Evolutionary conservation across 1,139 yeast species (phyloP).

Genomic region (Magnusiomyces clavatus): DNA sequence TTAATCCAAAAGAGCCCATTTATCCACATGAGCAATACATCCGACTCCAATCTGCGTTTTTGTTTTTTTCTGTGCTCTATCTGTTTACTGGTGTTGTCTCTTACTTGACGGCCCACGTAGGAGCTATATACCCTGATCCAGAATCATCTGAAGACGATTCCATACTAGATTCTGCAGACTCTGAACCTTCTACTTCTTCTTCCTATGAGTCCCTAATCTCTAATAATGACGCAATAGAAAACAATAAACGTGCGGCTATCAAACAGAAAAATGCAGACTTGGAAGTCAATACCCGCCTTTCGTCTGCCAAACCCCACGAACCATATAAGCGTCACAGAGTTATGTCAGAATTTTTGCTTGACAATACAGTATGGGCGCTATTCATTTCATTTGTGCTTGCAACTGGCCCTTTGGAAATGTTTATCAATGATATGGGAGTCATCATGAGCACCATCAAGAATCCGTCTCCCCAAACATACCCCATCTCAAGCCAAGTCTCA

Average conservation of each 20-base stretch:
- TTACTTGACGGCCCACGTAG: conserved; percentile 21
- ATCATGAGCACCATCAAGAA: conserved; percentile 31
- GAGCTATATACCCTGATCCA: conserved; percentile 1
- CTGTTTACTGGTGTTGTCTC: conserved; percentile 24
- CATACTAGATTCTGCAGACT: no score
- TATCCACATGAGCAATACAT: neutral
- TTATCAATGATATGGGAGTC: conserved; percentile 76
- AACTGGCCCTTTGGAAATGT: conserved; percentile 84
- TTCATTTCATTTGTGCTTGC: conserved; percentile 56
- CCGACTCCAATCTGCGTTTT: conserved; percentile 38
- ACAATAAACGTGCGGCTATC: no score
- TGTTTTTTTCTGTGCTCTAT: conserved; percentile 45
- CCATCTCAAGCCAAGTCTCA: conserved; percentile 45
- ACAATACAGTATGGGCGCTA: conserved; percentile 58
- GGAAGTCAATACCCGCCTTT: no score
- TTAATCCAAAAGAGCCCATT: neutral
- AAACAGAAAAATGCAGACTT: no score
- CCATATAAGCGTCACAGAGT: no score
- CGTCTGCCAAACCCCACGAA: no score
- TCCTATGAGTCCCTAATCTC: no score
- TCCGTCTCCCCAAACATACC: conserved; percentile 19
- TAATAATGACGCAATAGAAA: no score
- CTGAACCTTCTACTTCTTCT: no score
- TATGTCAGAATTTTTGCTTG: conserved; percentile 42
- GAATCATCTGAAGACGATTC: no score